Evolutionary conservation across 1,139 yeast species (phyloP).

Genomic region (Blastobotrys elegans): DNA sequence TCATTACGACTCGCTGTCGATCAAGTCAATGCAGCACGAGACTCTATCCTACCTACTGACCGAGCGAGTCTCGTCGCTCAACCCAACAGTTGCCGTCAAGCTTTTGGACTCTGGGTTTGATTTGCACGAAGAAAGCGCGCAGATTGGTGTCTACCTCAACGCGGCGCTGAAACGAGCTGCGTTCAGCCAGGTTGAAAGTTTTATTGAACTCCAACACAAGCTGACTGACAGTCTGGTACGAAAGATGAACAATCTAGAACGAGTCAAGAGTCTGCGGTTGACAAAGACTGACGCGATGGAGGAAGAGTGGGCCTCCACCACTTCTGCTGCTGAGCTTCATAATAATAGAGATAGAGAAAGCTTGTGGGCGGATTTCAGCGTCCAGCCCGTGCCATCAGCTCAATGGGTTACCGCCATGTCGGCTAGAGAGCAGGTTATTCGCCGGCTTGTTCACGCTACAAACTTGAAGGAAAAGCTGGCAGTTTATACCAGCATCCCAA

Average conservation of each 20-base stretch:
- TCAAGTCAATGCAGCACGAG: constrained; percentile 78
- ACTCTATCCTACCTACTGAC: constrained; percentile 57
- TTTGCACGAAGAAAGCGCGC: constrained; percentile 43
- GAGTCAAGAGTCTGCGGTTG: constrained; percentile 11
- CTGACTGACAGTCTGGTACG: constrained; percentile 26
- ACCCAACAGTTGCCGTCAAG: constrained; percentile 31
- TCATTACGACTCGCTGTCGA: constrained; percentile 51
- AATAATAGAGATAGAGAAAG: constrained; percentile 32
- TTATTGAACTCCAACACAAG: constrained; percentile 39
- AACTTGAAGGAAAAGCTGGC: constrained; percentile 14
- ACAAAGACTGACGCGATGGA: constrained; percentile 12
- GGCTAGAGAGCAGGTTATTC: constrained; percentile 24
- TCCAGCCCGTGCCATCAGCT: constrained; percentile 25
- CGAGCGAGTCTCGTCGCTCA: constrained; percentile 43
- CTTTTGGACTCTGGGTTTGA: background rate
- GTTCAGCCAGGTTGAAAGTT: constrained; percentile 58
- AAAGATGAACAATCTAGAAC: constrained; percentile 16
- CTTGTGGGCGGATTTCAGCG: constrained; percentile 19
- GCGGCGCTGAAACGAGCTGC: constrained; percentile 51
- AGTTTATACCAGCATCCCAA: constrained; percentile 11
- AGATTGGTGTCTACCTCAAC: constrained; percentile 43
- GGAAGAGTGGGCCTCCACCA: too few species aligned
- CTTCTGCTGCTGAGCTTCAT: background rate
- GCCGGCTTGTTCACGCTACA: constrained; percentile 19
- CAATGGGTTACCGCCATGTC: constrained; percentile 26